Conservation (phyloP, 768 basidiomycete species). For the Psilocybe azurescens region DNA sequence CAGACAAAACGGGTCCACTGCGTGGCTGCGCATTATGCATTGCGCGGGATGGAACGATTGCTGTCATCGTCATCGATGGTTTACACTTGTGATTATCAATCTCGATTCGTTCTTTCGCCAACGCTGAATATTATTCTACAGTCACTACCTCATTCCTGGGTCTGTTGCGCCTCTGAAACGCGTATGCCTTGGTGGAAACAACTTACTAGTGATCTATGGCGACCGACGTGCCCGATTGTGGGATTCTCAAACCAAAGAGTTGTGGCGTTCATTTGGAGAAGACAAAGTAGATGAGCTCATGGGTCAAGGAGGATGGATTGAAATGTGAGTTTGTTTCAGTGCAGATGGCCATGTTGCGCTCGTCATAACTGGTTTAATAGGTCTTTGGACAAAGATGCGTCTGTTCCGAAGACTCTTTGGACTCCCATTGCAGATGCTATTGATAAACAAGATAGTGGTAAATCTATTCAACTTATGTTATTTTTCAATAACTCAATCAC, state of each 20-base stretch:
- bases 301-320: slow-evolving; percentile 72
- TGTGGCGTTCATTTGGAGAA: slow-evolving; percentile 79
- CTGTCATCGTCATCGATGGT: slow-evolving; percentile 73
- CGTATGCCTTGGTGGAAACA: slow-evolving; percentile 69
- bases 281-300: slow-evolving; percentile 83
- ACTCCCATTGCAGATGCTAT: slow-evolving; percentile 24
- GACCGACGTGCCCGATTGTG: slow-evolving; percentile 84
- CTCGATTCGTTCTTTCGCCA: not conserved
- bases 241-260: slow-evolving; percentile 83
- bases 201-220: slow-evolving; percentile 76
- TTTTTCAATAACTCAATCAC: not conserved
- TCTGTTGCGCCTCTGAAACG: slow-evolving; percentile 67
- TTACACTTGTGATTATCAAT: slow-evolving; percentile 67
- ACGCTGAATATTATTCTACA: slow-evolving; percentile 31
- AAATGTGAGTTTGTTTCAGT: slow-evolving; percentile 55
- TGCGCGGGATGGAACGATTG: slow-evolving; percentile 82
- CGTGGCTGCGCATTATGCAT: slow-evolving; percentile 75
- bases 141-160: slow-evolving; percentile 84
- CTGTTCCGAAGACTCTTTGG: slow-evolving; percentile 31
- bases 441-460: slow-evolving; percentile 29
- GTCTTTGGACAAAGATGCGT: slow-evolving; percentile 22
- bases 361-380: slow-evolving; percentile 17
- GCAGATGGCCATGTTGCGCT: not conserved
- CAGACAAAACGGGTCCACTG: slow-evolving; percentile 59
- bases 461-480: not conserved